Evolutionary conservation across 768 basidiomycete species (phyloP).

Genomic region (Boletus bicolor): DNA sequence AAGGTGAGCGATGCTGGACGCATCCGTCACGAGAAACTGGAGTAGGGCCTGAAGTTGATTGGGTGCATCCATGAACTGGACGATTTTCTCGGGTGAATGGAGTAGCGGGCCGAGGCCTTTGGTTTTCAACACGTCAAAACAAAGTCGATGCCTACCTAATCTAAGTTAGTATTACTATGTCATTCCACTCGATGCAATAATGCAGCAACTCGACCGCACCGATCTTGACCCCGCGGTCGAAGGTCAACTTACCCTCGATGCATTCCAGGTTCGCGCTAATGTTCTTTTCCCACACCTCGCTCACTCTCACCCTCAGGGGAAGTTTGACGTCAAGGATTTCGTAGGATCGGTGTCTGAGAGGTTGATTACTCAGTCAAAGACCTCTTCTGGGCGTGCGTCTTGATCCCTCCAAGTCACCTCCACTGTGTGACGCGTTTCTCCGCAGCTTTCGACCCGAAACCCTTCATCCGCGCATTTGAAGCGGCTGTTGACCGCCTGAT

Average conservation of each 20-base stretch:
- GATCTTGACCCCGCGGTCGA: slow-evolving; percentile 52
- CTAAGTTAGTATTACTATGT: neutral
- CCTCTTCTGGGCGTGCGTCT: slow-evolving; percentile 75
- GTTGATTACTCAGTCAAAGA: slow-evolving; percentile 82
- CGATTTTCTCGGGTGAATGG: neutral
- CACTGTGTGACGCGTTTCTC: slow-evolving; percentile 8
- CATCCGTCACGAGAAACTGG: slow-evolving; percentile 68
- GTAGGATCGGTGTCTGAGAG: slow-evolving; percentile 83
- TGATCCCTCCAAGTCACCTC: neutral
- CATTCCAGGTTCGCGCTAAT: slow-evolving; percentile 48
- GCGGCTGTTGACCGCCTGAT: slow-evolving; percentile 87
- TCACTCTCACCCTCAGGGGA: slow-evolving; percentile 49
- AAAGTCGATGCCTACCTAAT: slow-evolving; percentile 2
- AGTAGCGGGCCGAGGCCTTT: slow-evolving; percentile 10
- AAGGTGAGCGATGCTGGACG: slow-evolving; percentile 54
- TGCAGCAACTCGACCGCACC: slow-evolving; percentile 23
- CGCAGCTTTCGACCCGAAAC: slow-evolving; percentile 89
- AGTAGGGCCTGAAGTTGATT: slow-evolving; percentile 63
- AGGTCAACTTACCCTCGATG: slow-evolving; percentile 48
- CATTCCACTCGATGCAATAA: slow-evolving; percentile 11
- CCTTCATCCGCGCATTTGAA: slow-evolving; percentile 91
- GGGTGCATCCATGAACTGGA: slow-evolving; percentile 38
- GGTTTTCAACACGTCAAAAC: slow-evolving; percentile 34
- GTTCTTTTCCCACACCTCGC: neutral
- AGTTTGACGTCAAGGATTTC: slow-evolving; percentile 91